phyloP scores from a whole-genome alignment of 2,329 filamentous ascomycete species.

The Achaetomium macrosporum region DNA sequence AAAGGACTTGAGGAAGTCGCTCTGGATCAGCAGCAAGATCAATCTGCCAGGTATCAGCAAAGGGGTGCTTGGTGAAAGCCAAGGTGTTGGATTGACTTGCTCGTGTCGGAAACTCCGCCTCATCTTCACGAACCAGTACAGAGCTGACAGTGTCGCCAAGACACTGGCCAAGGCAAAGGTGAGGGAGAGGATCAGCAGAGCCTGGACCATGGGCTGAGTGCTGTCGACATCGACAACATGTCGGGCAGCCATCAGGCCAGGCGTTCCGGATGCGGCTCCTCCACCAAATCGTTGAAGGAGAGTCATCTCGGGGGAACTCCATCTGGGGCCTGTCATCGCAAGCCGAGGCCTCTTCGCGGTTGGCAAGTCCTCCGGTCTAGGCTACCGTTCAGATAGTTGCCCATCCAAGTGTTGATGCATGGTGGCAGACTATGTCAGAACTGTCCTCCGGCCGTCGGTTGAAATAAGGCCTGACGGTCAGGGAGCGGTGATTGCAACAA shows the following conservation, averaged over 20 bases:
- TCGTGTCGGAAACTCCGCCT: conserved; percentile 67
- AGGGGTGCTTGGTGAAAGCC: background rate
- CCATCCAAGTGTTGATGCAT: conserved; percentile 8
- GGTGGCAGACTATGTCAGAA: background rate
- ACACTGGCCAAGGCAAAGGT: conserved; percentile 48
- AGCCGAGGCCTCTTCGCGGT: background rate
- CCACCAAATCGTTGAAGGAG: background rate
- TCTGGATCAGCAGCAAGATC: conserved; percentile 67
- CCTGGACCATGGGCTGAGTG: conserved; percentile 1
- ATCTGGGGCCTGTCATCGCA: background rate
- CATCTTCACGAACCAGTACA: conserved; percentile 72
- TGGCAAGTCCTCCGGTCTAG: conserved; percentile 14
- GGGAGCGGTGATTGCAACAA: too few relatives aligned
- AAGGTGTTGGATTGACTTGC: conserved; percentile 38
- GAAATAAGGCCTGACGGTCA: too few relatives aligned
- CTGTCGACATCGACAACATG: background rate
- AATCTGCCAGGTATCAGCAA: conserved; percentile 43
- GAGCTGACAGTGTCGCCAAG: conserved; percentile 46
- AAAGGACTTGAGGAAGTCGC: conserved; percentile 63
- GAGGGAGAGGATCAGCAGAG: conserved; percentile 34
- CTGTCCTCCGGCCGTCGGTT: too few relatives aligned
- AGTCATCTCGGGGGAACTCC: background rate
- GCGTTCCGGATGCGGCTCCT: background rate
- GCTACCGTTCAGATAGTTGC: conserved; percentile 9
- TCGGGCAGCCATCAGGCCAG: background rate